Base-by-base conservation (phyloP, 73 alveolate genomes). In the Paraurostyla sp. region DNA sequence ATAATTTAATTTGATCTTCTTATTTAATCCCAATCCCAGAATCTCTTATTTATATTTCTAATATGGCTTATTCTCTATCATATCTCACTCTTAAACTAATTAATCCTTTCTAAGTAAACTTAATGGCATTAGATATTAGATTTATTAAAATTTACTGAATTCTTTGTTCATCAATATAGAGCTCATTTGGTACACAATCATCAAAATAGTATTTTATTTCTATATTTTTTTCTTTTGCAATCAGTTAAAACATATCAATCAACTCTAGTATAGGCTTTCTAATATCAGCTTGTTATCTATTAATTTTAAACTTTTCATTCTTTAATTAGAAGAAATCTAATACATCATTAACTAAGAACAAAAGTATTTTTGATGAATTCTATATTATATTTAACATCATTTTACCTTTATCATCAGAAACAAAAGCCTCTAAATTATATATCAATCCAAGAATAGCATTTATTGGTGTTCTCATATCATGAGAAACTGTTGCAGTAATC, bases 1-100 rank as follows among this genome's bases (percentile, higher is more conserved):
- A 89, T 36, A 89, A 35, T 6, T 89, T 30, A 0, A 42, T 30
- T 0, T 29, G 6, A 40, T 81, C 80, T 29, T 62, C 75, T 27
- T 80, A 51, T 22, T 71, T 52, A 0, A 89, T 75, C 9, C 94
- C 94, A 23, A 59, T 35, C n/a, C 94, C 94, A 30, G 94, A 81
- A 50, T 89, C 94, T 0, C n/a, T 22, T 13, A 88, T 91, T 29
- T 51, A 35, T 15, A 78, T 41, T 35, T 33, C n/a, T 30, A 56
- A 29, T 27, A 33, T n/a, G 13, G 16, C 30, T n/a, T 29, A 56
- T 15, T 48, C 2, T 33, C 33, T 50, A 68, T 35, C 25, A 33
- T 23, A 59, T 68, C 6, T 18, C 16, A 40, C 40, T 3, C n/a
- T 76, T 36, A 20, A 27, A 23, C 27, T 18, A 35, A 90, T 71